These are phyloP conservation scores for Ganoderma sinense DNA, from an alignment of 1,284 basidiomycete genomes.

Conservation along the genomic window DNA sequence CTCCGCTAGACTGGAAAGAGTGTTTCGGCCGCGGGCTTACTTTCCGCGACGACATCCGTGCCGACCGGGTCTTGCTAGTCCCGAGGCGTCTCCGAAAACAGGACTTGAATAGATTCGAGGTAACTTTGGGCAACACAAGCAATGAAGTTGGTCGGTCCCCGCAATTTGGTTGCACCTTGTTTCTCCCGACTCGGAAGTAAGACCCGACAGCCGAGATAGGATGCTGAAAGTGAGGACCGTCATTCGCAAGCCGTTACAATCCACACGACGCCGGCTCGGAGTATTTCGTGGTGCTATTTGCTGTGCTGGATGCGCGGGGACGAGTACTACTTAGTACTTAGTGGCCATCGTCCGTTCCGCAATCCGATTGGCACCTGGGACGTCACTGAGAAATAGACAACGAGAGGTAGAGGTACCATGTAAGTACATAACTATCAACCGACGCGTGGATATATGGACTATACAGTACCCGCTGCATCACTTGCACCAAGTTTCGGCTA, in stretches of 20 bases:
- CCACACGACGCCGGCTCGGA: not conserved
- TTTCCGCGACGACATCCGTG: not conserved
- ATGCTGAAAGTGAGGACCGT: not conserved
- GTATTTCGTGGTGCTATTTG: not conserved
- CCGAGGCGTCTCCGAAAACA: not conserved
- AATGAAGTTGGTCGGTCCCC: not conserved
- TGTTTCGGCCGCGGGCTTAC: not conserved
- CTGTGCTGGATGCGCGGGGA: not conserved
- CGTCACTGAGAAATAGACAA: not conserved
- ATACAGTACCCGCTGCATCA: not conserved
- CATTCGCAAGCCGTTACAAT: not conserved
- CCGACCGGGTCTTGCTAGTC: not conserved
- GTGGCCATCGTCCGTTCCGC: not conserved
- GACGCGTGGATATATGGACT: not conserved
- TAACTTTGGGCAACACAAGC: not conserved
- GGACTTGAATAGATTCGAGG: too few species aligned
- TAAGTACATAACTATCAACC: not conserved
- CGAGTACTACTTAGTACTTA: not conserved
- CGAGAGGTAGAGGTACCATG: not conserved
- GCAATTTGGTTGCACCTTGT: not conserved
- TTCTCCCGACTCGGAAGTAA: not conserved
- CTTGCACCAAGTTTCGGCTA: conserved; percentile 28
- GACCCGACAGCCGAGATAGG: not conserved
- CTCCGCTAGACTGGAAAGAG: not conserved
- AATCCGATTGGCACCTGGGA: not conserved